Evolutionary conservation across 2,329 filamentous ascomycete species (phyloP).

Genomic region (Aspergillus candidus): DNA sequence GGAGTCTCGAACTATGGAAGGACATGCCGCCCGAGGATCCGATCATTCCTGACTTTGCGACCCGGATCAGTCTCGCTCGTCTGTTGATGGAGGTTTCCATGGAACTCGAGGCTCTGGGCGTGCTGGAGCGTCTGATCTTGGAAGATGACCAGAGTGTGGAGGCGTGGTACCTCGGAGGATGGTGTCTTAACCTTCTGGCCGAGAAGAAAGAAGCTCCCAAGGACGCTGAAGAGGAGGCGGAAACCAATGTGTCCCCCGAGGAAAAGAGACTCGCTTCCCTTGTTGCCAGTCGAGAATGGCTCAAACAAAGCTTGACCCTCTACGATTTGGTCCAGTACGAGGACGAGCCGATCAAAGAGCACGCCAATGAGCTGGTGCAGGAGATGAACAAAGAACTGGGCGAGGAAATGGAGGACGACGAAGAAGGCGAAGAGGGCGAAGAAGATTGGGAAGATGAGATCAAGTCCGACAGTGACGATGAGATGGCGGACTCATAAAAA

Average conservation of each 20-base stretch:
- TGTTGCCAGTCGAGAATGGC: conserved; percentile 73
- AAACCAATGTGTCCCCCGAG: conserved; percentile 29
- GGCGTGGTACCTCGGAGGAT: conserved; percentile 94
- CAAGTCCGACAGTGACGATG: conserved; percentile 44
- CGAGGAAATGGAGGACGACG: conserved; percentile 50
- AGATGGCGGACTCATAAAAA: conserved; percentile 49
- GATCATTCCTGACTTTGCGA: conserved; percentile 75
- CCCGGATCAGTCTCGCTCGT: conserved; percentile 73
- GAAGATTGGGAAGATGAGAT: conserved; percentile 49
- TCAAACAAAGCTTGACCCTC: conserved; percentile 73
- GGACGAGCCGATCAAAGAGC: conserved; percentile 41
- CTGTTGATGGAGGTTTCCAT: conserved; percentile 86
- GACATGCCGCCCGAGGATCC: conserved; percentile 66
- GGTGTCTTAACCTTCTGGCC: conserved; percentile 71
- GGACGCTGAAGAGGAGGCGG: conserved; percentile 22
- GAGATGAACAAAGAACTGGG: conserved; percentile 61
- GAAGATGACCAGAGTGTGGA: conserved; percentile 95
- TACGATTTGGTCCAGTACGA: conserved; percentile 73
- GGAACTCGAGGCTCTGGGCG: conserved; percentile 76
- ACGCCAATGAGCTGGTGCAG: conserved; percentile 39
- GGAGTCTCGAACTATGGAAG: conserved; percentile 79
- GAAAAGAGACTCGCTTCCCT: conserved; percentile 58
- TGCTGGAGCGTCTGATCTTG: conserved; percentile 72
- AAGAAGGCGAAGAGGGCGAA: conserved; percentile 50
- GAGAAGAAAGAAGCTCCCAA: conserved; percentile 40